Evolutionary conservation across 768 basidiomycete genomes (phyloP).

Genomic region (Phaeotremella skinneri): DNA sequence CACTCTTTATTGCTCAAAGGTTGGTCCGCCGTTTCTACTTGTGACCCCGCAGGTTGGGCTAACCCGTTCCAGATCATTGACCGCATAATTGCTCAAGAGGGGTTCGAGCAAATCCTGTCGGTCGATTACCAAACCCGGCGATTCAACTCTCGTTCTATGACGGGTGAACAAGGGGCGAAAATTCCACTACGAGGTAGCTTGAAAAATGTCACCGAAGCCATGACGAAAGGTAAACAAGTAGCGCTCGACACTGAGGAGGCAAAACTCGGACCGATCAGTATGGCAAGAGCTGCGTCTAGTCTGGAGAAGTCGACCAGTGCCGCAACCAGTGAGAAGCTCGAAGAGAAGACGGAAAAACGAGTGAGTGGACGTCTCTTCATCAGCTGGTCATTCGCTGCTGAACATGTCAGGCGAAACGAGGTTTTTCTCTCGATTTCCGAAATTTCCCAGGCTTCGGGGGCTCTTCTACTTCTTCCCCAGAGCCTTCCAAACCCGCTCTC

Average conservation of each 20-base stretch:
- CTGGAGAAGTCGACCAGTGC: background rate
- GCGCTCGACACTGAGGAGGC: constrained; percentile 4
- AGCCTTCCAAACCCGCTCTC: constrained; percentile 13
- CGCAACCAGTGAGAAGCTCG: constrained; percentile 4
- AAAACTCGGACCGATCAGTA: constrained; percentile 44
- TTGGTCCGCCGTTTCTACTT: constrained; percentile 8
- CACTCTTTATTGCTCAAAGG: constrained; percentile 87
- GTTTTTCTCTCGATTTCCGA: constrained; percentile 48
- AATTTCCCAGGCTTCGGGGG: constrained; percentile 40
- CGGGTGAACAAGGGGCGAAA: background rate
- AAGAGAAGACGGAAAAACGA: constrained; percentile 37
- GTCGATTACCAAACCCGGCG: constrained; percentile 62
- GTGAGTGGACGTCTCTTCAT: constrained; percentile 26
- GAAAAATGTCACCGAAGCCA: constrained; percentile 10
- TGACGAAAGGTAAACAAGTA: constrained; percentile 1
- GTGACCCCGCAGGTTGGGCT: background rate
- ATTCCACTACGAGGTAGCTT: background rate
- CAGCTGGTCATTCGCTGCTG: constrained; percentile 1
- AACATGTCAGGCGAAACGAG: constrained; percentile 35
- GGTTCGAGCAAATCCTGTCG: constrained; percentile 95
- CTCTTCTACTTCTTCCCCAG: constrained; percentile 6
- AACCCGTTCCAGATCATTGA: constrained; percentile 69
- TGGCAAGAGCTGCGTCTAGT: constrained; percentile 29
- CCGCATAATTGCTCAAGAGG: constrained; percentile 87
- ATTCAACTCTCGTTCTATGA: constrained; percentile 4